A percentile compares a stretch with the other conserved stretches of the same genome.
Conservation (phyloP, 768 basidiomycete species). For the Phylloporus sp. region DNA sequence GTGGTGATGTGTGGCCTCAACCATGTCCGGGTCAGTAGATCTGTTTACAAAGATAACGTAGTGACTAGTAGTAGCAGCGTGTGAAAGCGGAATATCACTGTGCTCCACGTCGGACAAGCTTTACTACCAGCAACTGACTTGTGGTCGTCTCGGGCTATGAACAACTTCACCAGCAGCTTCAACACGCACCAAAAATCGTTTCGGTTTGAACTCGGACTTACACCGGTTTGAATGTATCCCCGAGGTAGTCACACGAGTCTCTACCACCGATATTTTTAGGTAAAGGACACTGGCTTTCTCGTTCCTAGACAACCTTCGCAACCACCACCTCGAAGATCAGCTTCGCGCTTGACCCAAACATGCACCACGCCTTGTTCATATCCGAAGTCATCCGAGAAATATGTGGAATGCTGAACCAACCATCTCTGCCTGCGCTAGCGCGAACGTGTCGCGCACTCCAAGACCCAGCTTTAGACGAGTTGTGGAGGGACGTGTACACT, state of each 20-base stretch:
- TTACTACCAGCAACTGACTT: too few species aligned
- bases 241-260: conserved; percentile 6
- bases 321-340: background rate
- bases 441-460: conserved; percentile 21
- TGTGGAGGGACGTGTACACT: conserved; percentile 23
- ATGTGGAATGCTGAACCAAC: conserved; percentile 7
- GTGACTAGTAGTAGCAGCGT: background rate
- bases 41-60: background rate
- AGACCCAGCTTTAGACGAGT: conserved; percentile 22
- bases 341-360: background rate
- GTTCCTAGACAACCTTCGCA: background rate
- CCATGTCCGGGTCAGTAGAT: conserved; percentile 26
- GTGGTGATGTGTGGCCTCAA: conserved; percentile 46
- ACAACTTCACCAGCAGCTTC: background rate
- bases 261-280: conserved; percentile 9
- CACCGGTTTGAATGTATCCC: background rate
- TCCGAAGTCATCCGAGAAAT: conserved; percentile 20
- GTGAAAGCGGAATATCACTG: conserved; percentile 1
- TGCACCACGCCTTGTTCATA: conserved; percentile 24
- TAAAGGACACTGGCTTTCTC: conserved; percentile 4
- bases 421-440: conserved; percentile 20
- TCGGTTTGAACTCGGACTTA: background rate
- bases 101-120: too few species aligned
- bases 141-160: background rate
- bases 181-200: background rate